Evolutionary conservation across 371 early-diverging fungal genomes (phyloP).

Genomic region (Rhizopus sp.): DNA sequence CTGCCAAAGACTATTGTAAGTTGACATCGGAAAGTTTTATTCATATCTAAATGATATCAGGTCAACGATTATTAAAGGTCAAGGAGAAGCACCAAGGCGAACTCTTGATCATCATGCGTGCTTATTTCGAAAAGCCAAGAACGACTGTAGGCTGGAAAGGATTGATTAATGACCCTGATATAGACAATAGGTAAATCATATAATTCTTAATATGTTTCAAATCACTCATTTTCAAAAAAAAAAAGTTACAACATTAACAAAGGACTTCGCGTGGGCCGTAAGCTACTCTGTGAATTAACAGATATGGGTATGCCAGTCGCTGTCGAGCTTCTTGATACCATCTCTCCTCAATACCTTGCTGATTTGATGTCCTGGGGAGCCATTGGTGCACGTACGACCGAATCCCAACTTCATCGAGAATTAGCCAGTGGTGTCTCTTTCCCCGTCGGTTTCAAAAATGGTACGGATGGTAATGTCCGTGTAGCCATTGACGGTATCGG

Average conservation of each 20-base stretch:
- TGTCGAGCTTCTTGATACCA: slow-evolving; percentile 90
- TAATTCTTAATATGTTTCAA: not conserved
- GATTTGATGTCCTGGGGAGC: slow-evolving; percentile 95
- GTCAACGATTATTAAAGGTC: slow-evolving; percentile 59
- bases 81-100: slow-evolving; percentile 62
- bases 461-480: slow-evolving; percentile 85
- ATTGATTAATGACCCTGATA: slow-evolving; percentile 87
- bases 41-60: slow-evolving; percentile 24
- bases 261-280: slow-evolving; percentile 86
- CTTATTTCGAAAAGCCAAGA: slow-evolving; percentile 95
- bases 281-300: slow-evolving; percentile 73
- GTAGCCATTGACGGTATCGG: slow-evolving; percentile 94
- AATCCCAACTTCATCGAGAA: slow-evolving; percentile 93
- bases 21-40: not conserved
- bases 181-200: slow-evolving; percentile 66
- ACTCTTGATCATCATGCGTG: slow-evolving; percentile 85
- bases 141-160: slow-evolving; percentile 97
- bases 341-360: slow-evolving; percentile 92
- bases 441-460: slow-evolving; percentile 97
- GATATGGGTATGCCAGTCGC: slow-evolving; percentile 86
- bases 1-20: slow-evolving; percentile 81
- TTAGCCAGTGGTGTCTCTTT: slow-evolving; percentile 91
- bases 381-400: slow-evolving; percentile 94
- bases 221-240: not conserved
- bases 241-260: slow-evolving; percentile 85